Base-by-base conservation (phyloP, 805 yeast genomes). In the baker's yeast (Saccharomyces cerevisiae) region DNA sequence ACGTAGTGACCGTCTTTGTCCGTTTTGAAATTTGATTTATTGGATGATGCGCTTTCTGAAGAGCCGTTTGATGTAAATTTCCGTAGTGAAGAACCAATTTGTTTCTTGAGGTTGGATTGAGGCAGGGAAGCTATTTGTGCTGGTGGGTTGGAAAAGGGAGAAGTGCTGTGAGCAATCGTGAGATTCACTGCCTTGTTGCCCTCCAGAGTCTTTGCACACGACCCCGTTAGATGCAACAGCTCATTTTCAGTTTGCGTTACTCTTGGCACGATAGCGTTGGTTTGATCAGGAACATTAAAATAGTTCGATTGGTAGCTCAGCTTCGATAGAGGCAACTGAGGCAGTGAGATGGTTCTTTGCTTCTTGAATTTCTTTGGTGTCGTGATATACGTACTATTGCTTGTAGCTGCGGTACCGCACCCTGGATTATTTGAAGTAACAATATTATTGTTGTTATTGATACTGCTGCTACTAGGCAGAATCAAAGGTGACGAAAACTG, bases 1-100 rank as follows among this genome's bases (percentile, higher is more conserved):
- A 84, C 79, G 63, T 84, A 86, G 66, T 87, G 90, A 2, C 95
- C 95, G 57, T 86, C 85, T 55, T 80, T 79, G 61, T 85, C 89
- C 22, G 72, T 68, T 50, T 62, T 59, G 49, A 69, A 69, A 31
- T 53, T 55, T 5, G 43, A 36, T 26, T 36, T 36, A 21, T 21
- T 36, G 43, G 43, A 36, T 2, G 43, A 36, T 28, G 48, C 32
- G 31, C 48, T 46, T 24, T 53, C 36, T 13, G 27, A 8, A 22
- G 43, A 36, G 22, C 43, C 9, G 22, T 36, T 36, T 10, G 43
- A 36, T n/a, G 17, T 36, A 11, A 36, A 36, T 14, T 47, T 28
- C 31, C 30, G 14, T 24, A 17, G 29, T 6, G n/a, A 41, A 24
- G 27, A 47, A n/a, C 41, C 28, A 48, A 24, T 17, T 10, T 26